Conservation (phyloP, 768 basidiomycete species). For the Auriscalpium microsporum region DNA sequence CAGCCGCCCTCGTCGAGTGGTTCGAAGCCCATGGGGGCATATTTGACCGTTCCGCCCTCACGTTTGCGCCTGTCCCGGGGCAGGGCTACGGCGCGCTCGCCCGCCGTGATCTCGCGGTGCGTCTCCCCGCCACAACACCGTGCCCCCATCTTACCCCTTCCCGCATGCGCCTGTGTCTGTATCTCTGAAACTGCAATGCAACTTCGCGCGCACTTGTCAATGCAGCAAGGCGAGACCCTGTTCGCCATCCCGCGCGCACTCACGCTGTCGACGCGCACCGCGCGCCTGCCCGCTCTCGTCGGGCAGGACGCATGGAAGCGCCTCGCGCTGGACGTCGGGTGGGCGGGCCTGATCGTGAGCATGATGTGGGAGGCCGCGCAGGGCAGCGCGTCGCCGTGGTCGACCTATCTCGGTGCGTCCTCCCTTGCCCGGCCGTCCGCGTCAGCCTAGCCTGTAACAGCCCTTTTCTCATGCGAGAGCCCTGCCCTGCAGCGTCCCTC, state of each 20-base stretch:
- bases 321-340: slow-evolving; percentile 55
- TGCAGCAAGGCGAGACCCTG: slow-evolving; percentile 64
- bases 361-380: slow-evolving; percentile 92
- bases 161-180: not conserved
- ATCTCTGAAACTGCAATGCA: not conserved
- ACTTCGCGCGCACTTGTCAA: not conserved
- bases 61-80: slow-evolving; percentile 32
- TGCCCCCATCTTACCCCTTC: not conserved
- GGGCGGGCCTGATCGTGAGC: slow-evolving; percentile 83
- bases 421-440: not conserved
- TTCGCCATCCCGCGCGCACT: slow-evolving; percentile 77
- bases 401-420: slow-evolving; percentile 57
- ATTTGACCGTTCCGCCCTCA: slow-evolving; percentile 29
- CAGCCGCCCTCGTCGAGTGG: slow-evolving; percentile 32
- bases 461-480: not conserved
- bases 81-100: slow-evolving; percentile 70
- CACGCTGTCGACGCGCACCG: slow-evolving; percentile 75
- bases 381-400: slow-evolving; percentile 58
- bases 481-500: slow-evolving; percentile 40
- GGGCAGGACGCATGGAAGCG: slow-evolving; percentile 58
- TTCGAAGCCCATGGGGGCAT: slow-evolving; percentile 42
- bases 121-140: slow-evolving; percentile 15
- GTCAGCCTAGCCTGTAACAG: too few relatives aligned
- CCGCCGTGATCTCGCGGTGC: slow-evolving; percentile 58
- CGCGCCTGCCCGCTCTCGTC: slow-evolving; percentile 50